These are phyloP conservation scores for Epichloe festucae DNA, from an alignment of 2,329 filamentous ascomycete genomes.

Conservation along the genomic window DNA sequence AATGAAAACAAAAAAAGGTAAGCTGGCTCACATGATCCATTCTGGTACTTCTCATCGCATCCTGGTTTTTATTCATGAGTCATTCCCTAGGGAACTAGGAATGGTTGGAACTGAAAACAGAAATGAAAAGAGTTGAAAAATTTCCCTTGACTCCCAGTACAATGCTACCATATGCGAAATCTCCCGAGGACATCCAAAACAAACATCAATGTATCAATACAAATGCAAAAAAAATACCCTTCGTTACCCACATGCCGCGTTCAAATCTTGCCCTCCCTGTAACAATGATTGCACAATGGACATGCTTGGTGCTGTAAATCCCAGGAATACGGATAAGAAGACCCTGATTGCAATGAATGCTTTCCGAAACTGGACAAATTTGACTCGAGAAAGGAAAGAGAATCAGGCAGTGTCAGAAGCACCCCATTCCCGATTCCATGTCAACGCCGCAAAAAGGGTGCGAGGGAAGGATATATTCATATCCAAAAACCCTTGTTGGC, in stretches of 20 bases:
- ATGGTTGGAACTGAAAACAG: too few relatives aligned
- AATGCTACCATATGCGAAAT: background rate
- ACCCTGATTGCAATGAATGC: constrained; percentile 4
- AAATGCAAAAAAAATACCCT: background rate
- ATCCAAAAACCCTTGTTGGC: background rate
- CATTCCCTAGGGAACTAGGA: too few relatives aligned
- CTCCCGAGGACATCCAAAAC: background rate
- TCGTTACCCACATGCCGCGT: background rate
- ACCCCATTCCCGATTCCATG: too few relatives aligned
- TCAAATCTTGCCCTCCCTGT: background rate
- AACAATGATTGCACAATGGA: background rate
- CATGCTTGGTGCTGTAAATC: constrained; percentile 7
- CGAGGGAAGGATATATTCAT: too few relatives aligned
- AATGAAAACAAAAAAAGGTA: too few relatives aligned
- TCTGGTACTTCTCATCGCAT: too few relatives aligned
- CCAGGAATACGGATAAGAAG: background rate
- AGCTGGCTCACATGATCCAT: too few relatives aligned
- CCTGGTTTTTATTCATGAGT: too few relatives aligned
- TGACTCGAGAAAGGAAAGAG: background rate
- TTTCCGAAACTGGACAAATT: background rate
- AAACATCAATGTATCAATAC: background rate
- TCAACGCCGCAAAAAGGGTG: too few relatives aligned
- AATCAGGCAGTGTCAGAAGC: too few relatives aligned
- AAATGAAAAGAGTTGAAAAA: too few relatives aligned
- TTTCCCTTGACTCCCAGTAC: background rate